A percentile compares a stretch with the other conserved stretches of the same genome.
Conservation (phyloP, 2,329 filamentous ascomycete genomes). For the Aspergillus phoenicis region DNA sequence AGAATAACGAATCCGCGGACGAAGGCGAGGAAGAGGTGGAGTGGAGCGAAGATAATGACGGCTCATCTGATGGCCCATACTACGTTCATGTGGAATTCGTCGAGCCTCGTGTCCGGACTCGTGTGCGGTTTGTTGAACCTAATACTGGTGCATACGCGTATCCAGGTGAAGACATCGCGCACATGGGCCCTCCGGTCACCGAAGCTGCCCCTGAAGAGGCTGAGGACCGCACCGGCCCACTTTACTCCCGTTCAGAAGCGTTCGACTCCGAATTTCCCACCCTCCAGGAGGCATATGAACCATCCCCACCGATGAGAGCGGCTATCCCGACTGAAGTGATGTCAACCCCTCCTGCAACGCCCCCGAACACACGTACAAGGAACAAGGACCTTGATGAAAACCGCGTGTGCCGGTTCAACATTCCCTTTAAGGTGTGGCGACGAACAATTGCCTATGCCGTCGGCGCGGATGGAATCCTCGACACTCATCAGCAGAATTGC, state of each 20-base stretch:
- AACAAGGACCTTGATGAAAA: slow-evolving; percentile 11
- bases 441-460: slow-evolving; percentile 34
- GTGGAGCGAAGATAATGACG: neutral
- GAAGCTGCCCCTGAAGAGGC: neutral
- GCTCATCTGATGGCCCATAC: neutral
- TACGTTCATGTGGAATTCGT: too few relatives aligned
- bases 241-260: slow-evolving; percentile 15
- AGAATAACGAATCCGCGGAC: neutral
- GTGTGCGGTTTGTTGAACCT: too few relatives aligned
- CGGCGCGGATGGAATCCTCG: slow-evolving; percentile 29
- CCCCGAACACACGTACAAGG: neutral
- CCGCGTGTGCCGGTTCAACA: slow-evolving; percentile 26
- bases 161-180: neutral
- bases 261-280: slow-evolving; percentile 29
- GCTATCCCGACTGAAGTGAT: slow-evolving; percentile 3
- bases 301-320: neutral
- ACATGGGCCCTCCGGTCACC: neutral
- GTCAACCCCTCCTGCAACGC: neutral
- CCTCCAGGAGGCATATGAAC: slow-evolving; percentile 11
- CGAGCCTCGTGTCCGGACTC: too few relatives aligned
- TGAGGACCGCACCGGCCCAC: slow-evolving; percentile 12
- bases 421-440: slow-evolving; percentile 33
- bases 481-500: slow-evolving; percentile 30
- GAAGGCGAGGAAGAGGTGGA: slow-evolving; percentile 6
- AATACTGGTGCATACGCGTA: too few relatives aligned